Evolutionary conservation across 164 flowering plant genomes (phyloP), one percentile per base, ranked within the genome.

Genomic region (Nymphaea thermarum): DNA sequence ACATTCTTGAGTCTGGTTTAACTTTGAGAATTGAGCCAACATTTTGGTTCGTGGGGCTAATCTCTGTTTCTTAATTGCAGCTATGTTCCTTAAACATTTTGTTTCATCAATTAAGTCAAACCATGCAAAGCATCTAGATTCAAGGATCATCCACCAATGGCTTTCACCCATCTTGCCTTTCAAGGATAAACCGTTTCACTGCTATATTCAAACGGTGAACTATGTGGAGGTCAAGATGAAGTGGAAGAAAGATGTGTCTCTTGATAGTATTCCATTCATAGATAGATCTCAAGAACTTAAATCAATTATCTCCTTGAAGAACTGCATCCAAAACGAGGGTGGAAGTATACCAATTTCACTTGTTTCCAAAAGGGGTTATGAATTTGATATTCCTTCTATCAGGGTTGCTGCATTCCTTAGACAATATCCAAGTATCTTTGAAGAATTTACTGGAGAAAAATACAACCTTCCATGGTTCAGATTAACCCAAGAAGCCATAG

Each of bases 151-250:
- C 12, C 57, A 7, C 57, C 12, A 15, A 51, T 3, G 57, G 57
- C 8, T 15, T 4, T 62, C 64, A 17, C 64, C 18, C 17, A 62
- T 14, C 11, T 17, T 4, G 42, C 17, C 64, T 62, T 17, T 11
- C 4, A 12, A 17, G 42, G 42, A 8, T 17, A 3, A 12, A 57
- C 67, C 73, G 43, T 55, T 17, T 63, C 65, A 45, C 66, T 66
- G 6, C 44, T 66, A 64, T 78, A 82, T 70, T 61, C 88, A 83
- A 70, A 82, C 63, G 43, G 72, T 45, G 65, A 78, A n/a, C 65
- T 91, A 89, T 71, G 91, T 86, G 7, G 75, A 91, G 72, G 96
- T 87, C 65, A 89, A 85, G 75, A 87, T 86, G 97, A 93, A 89
- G 75, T 85, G 94, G 94, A 93, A 90, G 71, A 86, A 81, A 68